phyloP scores from a whole-genome alignment of 2,329 filamentous ascomycete species.

The Cylindrodendrum hubeiense region DNA sequence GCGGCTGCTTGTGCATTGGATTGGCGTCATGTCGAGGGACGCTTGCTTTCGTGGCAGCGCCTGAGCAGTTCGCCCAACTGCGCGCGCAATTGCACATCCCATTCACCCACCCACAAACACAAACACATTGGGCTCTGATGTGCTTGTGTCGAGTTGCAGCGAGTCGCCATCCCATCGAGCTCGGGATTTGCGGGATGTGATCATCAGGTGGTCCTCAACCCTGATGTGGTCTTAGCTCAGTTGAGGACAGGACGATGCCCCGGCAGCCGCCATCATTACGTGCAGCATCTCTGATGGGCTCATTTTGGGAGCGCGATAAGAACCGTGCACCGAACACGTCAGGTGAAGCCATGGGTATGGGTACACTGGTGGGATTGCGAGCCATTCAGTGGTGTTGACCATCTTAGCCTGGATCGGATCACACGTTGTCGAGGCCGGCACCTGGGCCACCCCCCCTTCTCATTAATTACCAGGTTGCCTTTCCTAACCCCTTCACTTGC shows the following conservation, averaged over 20 bases:
- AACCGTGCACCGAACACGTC: conserved; percentile 46
- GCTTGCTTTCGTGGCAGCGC: conserved; percentile 55
- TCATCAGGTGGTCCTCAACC: conserved; percentile 41
- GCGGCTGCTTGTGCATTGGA: conserved; percentile 39
- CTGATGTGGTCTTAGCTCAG: conserved; percentile 40
- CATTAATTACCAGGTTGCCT: conserved; percentile 36
- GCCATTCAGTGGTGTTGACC: conserved; percentile 46
- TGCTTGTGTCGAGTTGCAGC: conserved; percentile 33
- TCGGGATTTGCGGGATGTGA: conserved; percentile 39
- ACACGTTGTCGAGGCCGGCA: conserved; percentile 44
- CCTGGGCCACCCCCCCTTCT: conserved; percentile 40
- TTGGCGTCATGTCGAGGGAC: conserved; percentile 45
- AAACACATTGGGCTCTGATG: conserved; percentile 30
- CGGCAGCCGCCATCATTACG: conserved; percentile 42
- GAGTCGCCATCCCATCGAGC: conserved; percentile 30
- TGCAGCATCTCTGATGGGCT: conserved; percentile 44
- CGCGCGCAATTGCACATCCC: conserved; percentile 31
- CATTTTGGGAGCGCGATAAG: conserved; percentile 41
- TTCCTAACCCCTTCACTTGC: conserved; percentile 26
- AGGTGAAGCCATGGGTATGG: conserved; percentile 46
- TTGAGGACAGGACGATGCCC: conserved; percentile 32
- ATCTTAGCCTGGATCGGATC: conserved; percentile 44
- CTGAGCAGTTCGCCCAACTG: conserved; percentile 46
- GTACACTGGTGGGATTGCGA: conserved; percentile 42
- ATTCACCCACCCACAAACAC: conserved; percentile 37